Conservation (phyloP, 495 filamentous ascomycete genomes). For the Oleoguttula mirabilis region DNA sequence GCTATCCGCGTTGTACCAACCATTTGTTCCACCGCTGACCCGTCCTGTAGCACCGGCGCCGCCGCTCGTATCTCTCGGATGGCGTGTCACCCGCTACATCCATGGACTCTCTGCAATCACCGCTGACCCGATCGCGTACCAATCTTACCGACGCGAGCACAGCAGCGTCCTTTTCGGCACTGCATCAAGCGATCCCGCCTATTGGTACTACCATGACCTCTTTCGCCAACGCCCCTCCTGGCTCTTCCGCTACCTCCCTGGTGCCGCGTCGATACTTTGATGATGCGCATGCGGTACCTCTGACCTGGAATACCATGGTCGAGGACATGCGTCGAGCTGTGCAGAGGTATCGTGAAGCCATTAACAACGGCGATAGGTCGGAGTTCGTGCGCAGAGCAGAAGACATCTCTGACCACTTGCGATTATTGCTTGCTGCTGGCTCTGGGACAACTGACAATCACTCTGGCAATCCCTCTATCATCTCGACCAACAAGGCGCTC, state of each 20-base stretch:
- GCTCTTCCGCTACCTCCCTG: constrained; percentile 46
- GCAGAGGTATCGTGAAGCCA: constrained; percentile 74
- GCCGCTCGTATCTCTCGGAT: constrained; percentile 53
- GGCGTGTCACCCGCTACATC: constrained; percentile 81
- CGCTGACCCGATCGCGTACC: constrained; percentile 30
- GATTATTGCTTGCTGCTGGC: constrained; percentile 83
- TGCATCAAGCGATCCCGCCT: constrained; percentile 36
- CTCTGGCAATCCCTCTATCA: constrained; percentile 97
- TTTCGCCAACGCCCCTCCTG: constrained; percentile 48
- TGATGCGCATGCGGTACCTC: constrained; percentile 56
- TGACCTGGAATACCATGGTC: constrained; percentile 80
- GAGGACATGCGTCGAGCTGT: constrained; percentile 83
- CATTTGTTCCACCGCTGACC: neutral
- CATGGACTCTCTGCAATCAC: constrained; percentile 71
- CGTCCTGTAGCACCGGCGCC: constrained; percentile 36
- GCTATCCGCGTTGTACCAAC: neutral
- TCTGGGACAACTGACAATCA: constrained; percentile 97
- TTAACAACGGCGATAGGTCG: constrained; percentile 64
- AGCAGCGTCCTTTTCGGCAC: constrained; percentile 29
- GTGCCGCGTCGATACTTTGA: constrained; percentile 75
- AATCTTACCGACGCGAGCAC: constrained; percentile 32
- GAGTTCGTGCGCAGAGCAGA: constrained; percentile 89
- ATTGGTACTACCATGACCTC: constrained; percentile 53
- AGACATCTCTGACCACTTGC: constrained; percentile 92
- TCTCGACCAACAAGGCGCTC: constrained; percentile 87